Percentiles rank a stretch among this genome's conserved stretches.
Evolutionary conservation across 768 basidiomycete species (phyloP).

Genomic region (Boletus tylopilopsis): DNA sequence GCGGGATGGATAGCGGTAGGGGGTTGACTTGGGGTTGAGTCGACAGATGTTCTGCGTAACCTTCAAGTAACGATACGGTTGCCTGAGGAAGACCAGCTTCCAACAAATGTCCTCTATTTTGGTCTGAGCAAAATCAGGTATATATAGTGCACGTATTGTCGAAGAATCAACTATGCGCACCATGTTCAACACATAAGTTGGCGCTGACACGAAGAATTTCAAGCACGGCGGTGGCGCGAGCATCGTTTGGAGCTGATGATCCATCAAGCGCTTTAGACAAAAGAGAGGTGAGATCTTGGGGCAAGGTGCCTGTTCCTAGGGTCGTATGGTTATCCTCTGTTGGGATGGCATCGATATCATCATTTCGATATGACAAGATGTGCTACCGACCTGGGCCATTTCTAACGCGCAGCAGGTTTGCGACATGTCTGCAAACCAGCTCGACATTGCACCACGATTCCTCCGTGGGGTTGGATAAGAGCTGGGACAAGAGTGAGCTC

Average conservation of each 20-base stretch:
- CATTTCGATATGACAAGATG: not conserved
- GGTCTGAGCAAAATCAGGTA: conserved; percentile 44
- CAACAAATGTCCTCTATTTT: conserved; percentile 66
- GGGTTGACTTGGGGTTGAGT: conserved; percentile 35
- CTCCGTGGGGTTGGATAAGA: conserved; percentile 30
- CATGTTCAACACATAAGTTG: conserved; percentile 83
- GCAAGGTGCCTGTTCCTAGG: conserved; percentile 62
- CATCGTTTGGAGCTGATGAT: conserved; percentile 40
- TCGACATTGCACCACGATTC: conserved; percentile 52
- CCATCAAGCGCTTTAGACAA: conserved; percentile 53
- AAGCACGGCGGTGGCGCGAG: conserved; percentile 49
- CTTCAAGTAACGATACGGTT: conserved; percentile 63
- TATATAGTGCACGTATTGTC: conserved; percentile 2
- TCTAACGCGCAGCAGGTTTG: conserved; percentile 57
- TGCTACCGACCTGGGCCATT: conserved; percentile 45
- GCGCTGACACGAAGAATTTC: conserved; percentile 78
- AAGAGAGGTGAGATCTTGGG: conserved; percentile 60
- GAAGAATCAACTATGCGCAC: conserved; percentile 35
- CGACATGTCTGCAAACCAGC: conserved; percentile 50
- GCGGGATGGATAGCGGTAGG: conserved; percentile 50
- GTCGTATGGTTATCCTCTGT: conserved; percentile 68
- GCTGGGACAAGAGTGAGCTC: conserved; percentile 30
- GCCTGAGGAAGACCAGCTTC: conserved; percentile 69
- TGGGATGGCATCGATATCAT: conserved; percentile 17
- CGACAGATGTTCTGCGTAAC: conserved; percentile 50